Evolutionary conservation across 192 early-diverging fungal species (phyloP).

Genomic region (Coemansia sp.): DNA sequence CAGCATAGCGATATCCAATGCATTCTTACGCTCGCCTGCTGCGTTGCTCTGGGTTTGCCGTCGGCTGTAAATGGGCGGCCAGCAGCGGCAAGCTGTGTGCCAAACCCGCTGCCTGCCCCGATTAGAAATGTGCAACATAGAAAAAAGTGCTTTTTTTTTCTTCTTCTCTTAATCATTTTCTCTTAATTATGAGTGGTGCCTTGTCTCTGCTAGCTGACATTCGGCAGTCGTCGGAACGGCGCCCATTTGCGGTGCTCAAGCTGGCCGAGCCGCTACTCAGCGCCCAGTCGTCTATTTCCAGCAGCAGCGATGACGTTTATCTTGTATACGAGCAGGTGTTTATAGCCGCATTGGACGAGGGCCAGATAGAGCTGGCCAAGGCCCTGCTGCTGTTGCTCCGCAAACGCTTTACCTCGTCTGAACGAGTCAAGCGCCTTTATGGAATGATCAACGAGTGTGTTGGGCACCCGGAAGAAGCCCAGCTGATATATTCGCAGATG

Average conservation of each 20-base stretch:
- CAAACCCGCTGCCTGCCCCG: too few species aligned
- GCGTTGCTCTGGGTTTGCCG: not conserved
- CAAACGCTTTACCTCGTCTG: constrained; percentile 62
- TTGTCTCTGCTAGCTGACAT: constrained; percentile 37
- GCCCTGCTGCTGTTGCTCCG: constrained; percentile 62
- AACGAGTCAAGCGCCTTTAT: constrained; percentile 68
- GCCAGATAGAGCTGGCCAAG: constrained; percentile 64
- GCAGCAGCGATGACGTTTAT: constrained; percentile 52
- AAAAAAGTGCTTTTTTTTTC: too few species aligned
- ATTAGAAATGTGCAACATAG: too few species aligned
- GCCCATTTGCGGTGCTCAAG: constrained; percentile 41
- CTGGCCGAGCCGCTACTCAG: constrained; percentile 42
- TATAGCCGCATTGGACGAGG: constrained; percentile 75
- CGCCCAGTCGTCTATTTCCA: constrained; percentile 9
- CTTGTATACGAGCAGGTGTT: constrained; percentile 80
- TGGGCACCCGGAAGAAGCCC: constrained; percentile 68
- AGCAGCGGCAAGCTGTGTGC: too few species aligned
- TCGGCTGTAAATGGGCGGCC: too few species aligned
- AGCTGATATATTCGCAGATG: constrained; percentile 69
- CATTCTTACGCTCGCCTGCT: constrained; percentile 36
- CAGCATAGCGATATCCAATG: constrained; percentile 51
- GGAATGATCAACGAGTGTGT: constrained; percentile 80
- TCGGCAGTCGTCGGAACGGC: constrained; percentile 50
- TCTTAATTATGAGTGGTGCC: constrained; percentile 24
- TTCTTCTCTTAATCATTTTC: too few species aligned